Conservation (phyloP, 2,329 filamentous ascomycete genomes). For the Berkeleyomyces basicola region DNA sequence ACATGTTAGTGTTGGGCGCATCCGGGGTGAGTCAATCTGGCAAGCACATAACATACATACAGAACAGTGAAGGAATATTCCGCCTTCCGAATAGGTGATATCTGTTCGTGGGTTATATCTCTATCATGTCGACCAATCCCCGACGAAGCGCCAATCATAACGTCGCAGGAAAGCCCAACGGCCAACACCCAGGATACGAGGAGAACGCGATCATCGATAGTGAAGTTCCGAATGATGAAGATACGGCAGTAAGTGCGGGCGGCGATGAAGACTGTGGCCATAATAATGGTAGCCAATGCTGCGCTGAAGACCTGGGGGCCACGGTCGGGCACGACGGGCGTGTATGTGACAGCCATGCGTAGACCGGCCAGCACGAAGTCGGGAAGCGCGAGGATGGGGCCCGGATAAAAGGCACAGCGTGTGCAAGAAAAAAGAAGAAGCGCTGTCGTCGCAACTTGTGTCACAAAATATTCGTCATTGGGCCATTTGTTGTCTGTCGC, state of each 20-base stretch:
- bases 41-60: slow-evolving; percentile 29
- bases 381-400: neutral
- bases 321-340: slow-evolving; percentile 27
- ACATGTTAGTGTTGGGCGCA: neutral
- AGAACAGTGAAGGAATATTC: slow-evolving; percentile 50
- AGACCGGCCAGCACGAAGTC: neutral
- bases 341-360: slow-evolving; percentile 6
- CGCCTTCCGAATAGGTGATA: slow-evolving; percentile 31
- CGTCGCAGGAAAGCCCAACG: slow-evolving; percentile 49
- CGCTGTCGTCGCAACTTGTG: neutral
- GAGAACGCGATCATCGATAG: slow-evolving; percentile 69
- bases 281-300: slow-evolving; percentile 48
- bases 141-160: slow-evolving; percentile 44
- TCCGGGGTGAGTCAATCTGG: neutral
- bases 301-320: slow-evolving; percentile 51
- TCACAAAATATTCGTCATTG: neutral
- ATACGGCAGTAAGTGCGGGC: slow-evolving; percentile 57
- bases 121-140: slow-evolving; percentile 53
- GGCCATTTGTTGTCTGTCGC: neutral
- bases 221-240: slow-evolving; percentile 54
- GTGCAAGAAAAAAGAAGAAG: neutral
- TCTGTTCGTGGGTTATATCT: slow-evolving; percentile 38
- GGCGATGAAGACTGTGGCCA: slow-evolving; percentile 59
- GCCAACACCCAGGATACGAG: slow-evolving; percentile 59
- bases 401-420: neutral